A percentile compares a stretch with the other conserved stretches of the same genome.
Evolutionary conservation across 2,329 filamentous ascomycete genomes (phyloP).

Genomic region (Fulvia fulva): DNA sequence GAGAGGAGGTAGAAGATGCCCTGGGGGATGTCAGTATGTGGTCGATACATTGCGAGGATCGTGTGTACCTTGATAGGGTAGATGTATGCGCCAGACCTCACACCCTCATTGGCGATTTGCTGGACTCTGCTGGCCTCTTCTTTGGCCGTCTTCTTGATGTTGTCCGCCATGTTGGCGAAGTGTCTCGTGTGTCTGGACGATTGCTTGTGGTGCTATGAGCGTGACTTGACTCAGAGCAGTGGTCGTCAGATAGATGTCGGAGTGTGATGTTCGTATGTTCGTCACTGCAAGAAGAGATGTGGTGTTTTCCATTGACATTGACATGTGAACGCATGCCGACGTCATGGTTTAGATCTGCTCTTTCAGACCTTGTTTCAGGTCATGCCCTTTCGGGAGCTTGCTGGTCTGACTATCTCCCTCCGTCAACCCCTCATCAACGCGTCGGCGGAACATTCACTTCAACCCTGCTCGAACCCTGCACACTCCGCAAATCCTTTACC

Average conservation of each 20-base stretch:
- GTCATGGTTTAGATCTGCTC: not conserved
- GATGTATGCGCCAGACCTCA: conserved; percentile 72
- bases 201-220: not conserved
- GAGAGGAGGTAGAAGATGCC: conserved; percentile 58
- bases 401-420: not conserved
- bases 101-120: conserved; percentile 62
- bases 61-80: conserved; percentile 83
- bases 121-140: conserved; percentile 69
- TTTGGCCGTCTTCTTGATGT: conserved; percentile 54
- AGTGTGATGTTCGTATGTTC: not conserved
- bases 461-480: conserved; percentile 3
- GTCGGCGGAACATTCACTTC: not conserved
- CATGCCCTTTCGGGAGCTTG: not conserved
- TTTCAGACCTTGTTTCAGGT: not conserved
- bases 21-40: conserved; percentile 34
- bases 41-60: no score
- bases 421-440: not conserved
- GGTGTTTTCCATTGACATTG: not conserved
- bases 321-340: conserved; percentile 1
- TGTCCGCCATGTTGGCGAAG: conserved; percentile 29
- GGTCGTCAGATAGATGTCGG: not conserved
- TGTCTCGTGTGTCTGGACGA: not conserved
- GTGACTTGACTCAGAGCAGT: not conserved
- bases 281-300: not conserved
- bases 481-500: not conserved